Percentiles rank a stretch among this genome's conserved stretches.
phyloP scores from a whole-genome alignment of 1,139 yeast species.

The Geotrichum restrictum region DNA sequence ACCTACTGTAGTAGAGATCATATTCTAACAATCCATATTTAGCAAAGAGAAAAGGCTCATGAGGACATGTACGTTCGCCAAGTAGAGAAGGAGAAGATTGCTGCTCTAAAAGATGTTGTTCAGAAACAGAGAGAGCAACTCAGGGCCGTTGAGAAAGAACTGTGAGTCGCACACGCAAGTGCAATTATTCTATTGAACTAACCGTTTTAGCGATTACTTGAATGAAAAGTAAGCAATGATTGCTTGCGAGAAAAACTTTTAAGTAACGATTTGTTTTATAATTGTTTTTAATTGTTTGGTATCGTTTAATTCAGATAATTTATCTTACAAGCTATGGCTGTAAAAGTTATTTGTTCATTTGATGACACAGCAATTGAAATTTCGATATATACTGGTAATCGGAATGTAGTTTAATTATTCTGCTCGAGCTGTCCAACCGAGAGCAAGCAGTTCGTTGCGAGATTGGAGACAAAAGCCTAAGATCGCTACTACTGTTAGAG shows the following conservation, averaged over 20 bases:
- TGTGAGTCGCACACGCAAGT: constrained; percentile 27
- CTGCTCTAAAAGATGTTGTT: constrained; percentile 42
- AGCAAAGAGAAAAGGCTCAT: constrained; percentile 66
- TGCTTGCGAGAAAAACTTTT: too few relatives aligned
- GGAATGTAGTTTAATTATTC: too few relatives aligned
- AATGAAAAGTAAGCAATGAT: background rate
- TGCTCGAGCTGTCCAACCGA: too few relatives aligned
- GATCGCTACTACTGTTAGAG: too few relatives aligned
- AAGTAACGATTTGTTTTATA: too few relatives aligned
- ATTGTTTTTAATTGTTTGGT: background rate
- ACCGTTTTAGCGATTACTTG: background rate
- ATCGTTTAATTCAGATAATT: background rate
- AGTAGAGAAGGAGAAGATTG: constrained; percentile 59
- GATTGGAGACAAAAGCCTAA: too few relatives aligned
- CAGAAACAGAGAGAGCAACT: constrained; percentile 48
- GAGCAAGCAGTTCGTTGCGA: too few relatives aligned
- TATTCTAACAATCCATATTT: background rate
- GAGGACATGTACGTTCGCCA: constrained; percentile 62
- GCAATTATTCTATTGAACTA: background rate
- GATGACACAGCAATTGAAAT: too few relatives aligned
- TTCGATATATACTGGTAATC: too few relatives aligned
- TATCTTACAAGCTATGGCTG: background rate
- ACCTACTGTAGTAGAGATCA: background rate
- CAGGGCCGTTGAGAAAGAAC: constrained; percentile 29
- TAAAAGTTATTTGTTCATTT: too few relatives aligned